Conservation (phyloP, 768 basidiomycete species). For the Trametes punicea region DNA sequence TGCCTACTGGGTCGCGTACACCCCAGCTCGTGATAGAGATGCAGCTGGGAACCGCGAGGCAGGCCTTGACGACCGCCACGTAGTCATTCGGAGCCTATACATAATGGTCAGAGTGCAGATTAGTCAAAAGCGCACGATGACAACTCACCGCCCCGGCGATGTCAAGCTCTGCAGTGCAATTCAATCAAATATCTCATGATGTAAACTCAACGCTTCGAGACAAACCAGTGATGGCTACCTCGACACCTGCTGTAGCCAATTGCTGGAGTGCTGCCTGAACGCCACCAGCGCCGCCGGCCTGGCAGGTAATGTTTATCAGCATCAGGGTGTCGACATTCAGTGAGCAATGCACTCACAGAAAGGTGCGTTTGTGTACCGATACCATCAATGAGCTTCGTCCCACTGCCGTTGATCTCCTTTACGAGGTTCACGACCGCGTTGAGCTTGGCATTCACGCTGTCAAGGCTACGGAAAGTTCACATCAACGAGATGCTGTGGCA, state of each 20-base stretch:
- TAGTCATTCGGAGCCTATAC: constrained; percentile 39
- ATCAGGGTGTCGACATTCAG: no score
- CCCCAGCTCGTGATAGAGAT: constrained; percentile 50
- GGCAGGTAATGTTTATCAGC: neutral
- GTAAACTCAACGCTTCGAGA: neutral
- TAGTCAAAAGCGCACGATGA: neutral
- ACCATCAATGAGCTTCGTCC: constrained; percentile 42
- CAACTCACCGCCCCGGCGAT: constrained; percentile 25
- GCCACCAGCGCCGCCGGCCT: constrained; percentile 42
- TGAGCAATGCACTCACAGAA: constrained; percentile 19
- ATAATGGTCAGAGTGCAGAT: neutral
- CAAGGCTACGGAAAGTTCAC: constrained; percentile 35
- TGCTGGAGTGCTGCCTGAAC: constrained; percentile 42
- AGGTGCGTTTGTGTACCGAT: constrained; percentile 47
- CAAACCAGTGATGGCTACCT: constrained; percentile 48
- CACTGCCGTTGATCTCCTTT: constrained; percentile 38
- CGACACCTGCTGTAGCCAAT: constrained; percentile 39
- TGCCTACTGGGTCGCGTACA: constrained; percentile 36
- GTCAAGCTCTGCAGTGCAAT: constrained; percentile 21
- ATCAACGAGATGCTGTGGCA: no score
- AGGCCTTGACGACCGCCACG: constrained; percentile 42
- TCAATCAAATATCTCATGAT: neutral
- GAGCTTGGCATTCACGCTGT: constrained; percentile 45
- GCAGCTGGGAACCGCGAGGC: constrained; percentile 39
- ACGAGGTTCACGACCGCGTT: constrained; percentile 39